Conservation (phyloP, 208 protist species). For the Angomonas desouzai region DNA sequence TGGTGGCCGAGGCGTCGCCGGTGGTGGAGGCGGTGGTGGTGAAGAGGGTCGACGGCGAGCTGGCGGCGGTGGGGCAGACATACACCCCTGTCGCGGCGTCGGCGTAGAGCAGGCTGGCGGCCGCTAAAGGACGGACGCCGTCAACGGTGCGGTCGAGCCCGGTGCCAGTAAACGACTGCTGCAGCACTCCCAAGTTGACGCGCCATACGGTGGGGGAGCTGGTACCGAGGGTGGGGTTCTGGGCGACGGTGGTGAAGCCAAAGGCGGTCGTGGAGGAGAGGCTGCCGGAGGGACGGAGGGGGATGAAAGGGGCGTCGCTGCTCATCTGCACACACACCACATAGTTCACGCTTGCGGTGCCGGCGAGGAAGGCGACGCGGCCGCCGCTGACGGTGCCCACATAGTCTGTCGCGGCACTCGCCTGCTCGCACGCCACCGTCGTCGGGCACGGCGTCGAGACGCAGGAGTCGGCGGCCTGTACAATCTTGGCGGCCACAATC, state of each 20-base stretch:
- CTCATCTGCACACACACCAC: slow-evolving; percentile 57
- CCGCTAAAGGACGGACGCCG: slow-evolving; percentile 40
- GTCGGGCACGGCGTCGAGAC: slow-evolving; percentile 43
- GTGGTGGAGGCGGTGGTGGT: slow-evolving; percentile 26
- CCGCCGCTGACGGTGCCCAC: slow-evolving; percentile 24
- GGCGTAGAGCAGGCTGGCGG: slow-evolving; percentile 24
- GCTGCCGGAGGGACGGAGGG: slow-evolving; percentile 35
- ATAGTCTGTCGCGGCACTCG: slow-evolving; percentile 37
- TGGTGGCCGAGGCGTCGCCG: slow-evolving; percentile 18
- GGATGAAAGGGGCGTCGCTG: slow-evolving; percentile 43
- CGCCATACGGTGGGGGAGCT: slow-evolving; percentile 54
- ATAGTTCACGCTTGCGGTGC: slow-evolving; percentile 29
- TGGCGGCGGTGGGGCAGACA: slow-evolving; percentile 48
- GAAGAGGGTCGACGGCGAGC: slow-evolving; percentile 29
- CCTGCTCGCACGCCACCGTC: slow-evolving; percentile 46
- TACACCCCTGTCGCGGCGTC: slow-evolving; percentile 14
- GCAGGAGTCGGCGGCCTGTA: slow-evolving; percentile 51
- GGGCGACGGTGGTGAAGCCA: slow-evolving; percentile 36
- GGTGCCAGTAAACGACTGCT: slow-evolving; percentile 47
- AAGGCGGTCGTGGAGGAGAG: slow-evolving; percentile 30
- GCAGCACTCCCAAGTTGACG: slow-evolving; percentile 44
- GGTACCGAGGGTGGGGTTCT: slow-evolving; percentile 32
- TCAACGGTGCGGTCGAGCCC: slow-evolving; percentile 44
- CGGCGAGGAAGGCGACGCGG: slow-evolving; percentile 18
- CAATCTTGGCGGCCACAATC: slow-evolving; percentile 47